phyloP scores from a whole-genome alignment of 176 grass and related monocot species.

The Hordeum marinum region DNA sequence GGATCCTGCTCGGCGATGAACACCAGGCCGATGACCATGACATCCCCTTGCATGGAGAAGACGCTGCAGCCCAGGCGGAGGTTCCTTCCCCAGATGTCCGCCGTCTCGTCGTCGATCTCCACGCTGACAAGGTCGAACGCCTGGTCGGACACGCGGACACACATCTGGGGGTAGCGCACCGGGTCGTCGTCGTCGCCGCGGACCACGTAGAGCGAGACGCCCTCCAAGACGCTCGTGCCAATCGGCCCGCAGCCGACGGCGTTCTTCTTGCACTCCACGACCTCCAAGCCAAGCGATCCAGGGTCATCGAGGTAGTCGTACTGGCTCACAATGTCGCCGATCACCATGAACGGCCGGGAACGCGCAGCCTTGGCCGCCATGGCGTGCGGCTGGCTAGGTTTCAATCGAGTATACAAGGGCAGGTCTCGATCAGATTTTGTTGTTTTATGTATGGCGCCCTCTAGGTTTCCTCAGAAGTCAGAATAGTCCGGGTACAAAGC shows the following conservation, averaged over 20 bases:
- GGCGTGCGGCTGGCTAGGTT: too few species aligned
- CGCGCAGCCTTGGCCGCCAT: not conserved
- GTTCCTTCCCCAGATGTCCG: fast-evolving
- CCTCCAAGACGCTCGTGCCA: not conserved
- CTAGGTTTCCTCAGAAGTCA: too few species aligned
- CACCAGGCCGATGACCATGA: not conserved
- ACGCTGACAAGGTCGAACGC: not conserved
- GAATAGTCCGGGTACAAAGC: too few species aligned
- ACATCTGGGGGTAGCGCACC: not conserved
- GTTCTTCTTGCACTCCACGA: not conserved
- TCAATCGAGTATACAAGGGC: too few species aligned
- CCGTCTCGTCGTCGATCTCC: not conserved
- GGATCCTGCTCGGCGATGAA: not conserved
- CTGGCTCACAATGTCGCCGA: not conserved
- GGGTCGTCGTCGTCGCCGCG: not conserved
- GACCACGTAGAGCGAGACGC: not conserved
- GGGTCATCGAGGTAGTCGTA: not conserved
- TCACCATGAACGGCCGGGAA: not conserved
- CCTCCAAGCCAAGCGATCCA: not conserved
- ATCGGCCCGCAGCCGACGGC: not conserved
- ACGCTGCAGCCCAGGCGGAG: not conserved
- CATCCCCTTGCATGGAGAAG: not conserved
- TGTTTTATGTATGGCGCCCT: too few species aligned
- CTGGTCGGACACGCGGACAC: not conserved
- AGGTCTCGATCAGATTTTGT: too few species aligned